A percentile compares a stretch with the other conserved stretches of the same genome.
These are phyloP conservation scores for Penicillium dipodomyicola DNA, from an alignment of 495 filamentous ascomycete species.

Conservation along the genomic window DNA sequence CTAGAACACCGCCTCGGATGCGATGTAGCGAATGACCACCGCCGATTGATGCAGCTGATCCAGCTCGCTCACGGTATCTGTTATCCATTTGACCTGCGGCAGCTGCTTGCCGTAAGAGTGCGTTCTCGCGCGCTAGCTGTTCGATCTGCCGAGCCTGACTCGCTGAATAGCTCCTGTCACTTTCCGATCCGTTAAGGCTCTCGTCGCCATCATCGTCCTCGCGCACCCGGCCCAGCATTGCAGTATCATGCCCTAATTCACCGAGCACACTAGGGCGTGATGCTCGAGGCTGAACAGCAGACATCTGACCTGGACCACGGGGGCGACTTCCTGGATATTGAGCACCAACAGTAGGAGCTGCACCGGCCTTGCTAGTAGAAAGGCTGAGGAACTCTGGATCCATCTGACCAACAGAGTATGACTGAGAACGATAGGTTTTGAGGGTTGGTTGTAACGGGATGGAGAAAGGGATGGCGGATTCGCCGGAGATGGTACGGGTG, in stretches of 20 bases:
- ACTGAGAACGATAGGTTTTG: conserved; percentile 92
- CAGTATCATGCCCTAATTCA: conserved; percentile 69
- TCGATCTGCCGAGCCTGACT: conserved; percentile 69
- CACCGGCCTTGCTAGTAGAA: conserved; percentile 43
- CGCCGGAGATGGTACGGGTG: conserved; percentile 53
- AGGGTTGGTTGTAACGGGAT: conserved; percentile 89
- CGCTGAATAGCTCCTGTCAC: conserved; percentile 52
- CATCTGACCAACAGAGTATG: conserved; percentile 91
- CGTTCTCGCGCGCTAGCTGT: conserved; percentile 70
- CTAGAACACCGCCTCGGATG: conserved; percentile 61
- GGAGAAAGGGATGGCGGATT: conserved; percentile 73
- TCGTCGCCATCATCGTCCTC: conserved; percentile 84
- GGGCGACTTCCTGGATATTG: conserved; percentile 42
- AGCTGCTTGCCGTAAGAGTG: conserved; percentile 62
- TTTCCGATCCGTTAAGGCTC: conserved; percentile 64
- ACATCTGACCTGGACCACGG: conserved; percentile 56
- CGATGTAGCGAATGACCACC: conserved; percentile 58
- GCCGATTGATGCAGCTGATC: conserved; percentile 49
- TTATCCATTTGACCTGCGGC: conserved; percentile 57
- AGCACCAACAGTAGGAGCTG: conserved; percentile 33
- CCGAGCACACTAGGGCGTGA: conserved; percentile 84
- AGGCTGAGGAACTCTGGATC: conserved; percentile 61
- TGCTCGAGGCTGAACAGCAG: conserved; percentile 73
- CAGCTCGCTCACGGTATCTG: conserved; percentile 61
- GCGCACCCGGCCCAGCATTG: conserved; percentile 70